Base-by-base conservation (phyloP, 495 filamentous ascomycete species). In the Penicillium canariense region DNA sequence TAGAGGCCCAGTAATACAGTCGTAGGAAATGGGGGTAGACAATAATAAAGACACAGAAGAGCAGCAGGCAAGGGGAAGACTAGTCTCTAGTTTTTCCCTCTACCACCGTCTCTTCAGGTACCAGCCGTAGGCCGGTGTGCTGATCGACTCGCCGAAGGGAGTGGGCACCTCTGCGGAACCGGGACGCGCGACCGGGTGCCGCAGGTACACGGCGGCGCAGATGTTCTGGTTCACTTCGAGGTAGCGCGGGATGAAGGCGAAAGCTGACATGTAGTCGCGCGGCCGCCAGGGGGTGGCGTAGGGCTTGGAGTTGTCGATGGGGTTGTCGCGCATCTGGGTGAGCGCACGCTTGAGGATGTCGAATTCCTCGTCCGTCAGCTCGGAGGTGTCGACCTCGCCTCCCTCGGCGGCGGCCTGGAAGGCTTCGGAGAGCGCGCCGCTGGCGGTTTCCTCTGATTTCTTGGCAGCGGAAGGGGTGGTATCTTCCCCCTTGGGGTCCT, bases 211-310 rank as follows among this genome's bases (percentile, higher is more conserved):
- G 17, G 94, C 94, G 14, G 91, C 84, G 74, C 94, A 97, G 62
- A 96, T 87, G 62, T 88, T 91, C 67, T 93, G 92, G 77, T 97
- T 96, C 63, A 98, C 94, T 76, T 98, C 94, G 53, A 98, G 81
- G 73, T 96, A 98, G 53, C 88, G 79, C 18, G 94, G 94, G 54
- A 98, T 90, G 70, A 96, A 96, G 12, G 91, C 91, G 69, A 97
- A 98, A 2, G 91, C 84, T 17, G 80, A 76, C 88, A 98, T 92
- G 76, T 82, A 97, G 44, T 85, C 78, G 35, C 91, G 77, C n/a
- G 94, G 94, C 26, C 76, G 68, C 94, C 94, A 98, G 17, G 94
- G 94, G 14, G 93, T 96, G 15, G 79, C 77, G 72, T 98, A 98
- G 12, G 94, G 87, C 75, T 95, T 95, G 45, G 71, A 77, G 32